Evolutionary conservation across 2,329 filamentous ascomycete genomes (phyloP).

Genomic region (Ophiostoma sp.): DNA sequence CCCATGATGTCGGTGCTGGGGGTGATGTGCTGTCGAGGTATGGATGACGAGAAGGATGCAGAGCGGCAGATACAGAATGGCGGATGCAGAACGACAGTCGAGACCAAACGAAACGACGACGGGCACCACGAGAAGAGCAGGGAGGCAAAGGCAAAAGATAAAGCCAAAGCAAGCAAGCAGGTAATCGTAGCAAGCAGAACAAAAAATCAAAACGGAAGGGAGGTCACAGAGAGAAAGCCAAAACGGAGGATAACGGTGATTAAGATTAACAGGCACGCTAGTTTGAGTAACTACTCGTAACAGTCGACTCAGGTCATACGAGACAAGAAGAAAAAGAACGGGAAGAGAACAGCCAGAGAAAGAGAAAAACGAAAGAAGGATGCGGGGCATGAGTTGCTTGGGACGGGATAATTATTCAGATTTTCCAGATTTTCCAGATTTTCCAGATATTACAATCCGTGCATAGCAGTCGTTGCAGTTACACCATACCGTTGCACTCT

Average conservation of each 20-base stretch:
- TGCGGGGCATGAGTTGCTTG: neutral
- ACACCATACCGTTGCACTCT: neutral
- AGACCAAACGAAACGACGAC: neutral
- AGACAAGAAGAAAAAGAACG: neutral
- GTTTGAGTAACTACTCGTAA: neutral
- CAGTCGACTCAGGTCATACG: neutral
- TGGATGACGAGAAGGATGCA: neutral
- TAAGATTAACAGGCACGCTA: neutral
- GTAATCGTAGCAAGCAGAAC: no score
- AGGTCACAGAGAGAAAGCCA: neutral
- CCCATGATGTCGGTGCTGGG: constrained; percentile 46
- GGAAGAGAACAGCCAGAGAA: constrained; percentile 8
- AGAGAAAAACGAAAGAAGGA: neutral
- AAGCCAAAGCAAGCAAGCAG: neutral
- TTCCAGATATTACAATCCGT: neutral
- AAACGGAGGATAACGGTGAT: constrained; percentile 2
- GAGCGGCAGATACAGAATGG: neutral
- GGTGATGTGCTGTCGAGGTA: neutral
- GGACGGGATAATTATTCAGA: neutral
- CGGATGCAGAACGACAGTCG: neutral
- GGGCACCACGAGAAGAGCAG: neutral
- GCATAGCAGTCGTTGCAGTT: neutral
- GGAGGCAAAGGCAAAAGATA: neutral
- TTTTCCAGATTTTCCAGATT: neutral
- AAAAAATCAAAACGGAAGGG: neutral